Percentiles rank a stretch among this genome's conserved stretches.
Conservation (phyloP, 2,329 filamentous ascomycete genomes). For the Cercospora berteroae region DNA sequence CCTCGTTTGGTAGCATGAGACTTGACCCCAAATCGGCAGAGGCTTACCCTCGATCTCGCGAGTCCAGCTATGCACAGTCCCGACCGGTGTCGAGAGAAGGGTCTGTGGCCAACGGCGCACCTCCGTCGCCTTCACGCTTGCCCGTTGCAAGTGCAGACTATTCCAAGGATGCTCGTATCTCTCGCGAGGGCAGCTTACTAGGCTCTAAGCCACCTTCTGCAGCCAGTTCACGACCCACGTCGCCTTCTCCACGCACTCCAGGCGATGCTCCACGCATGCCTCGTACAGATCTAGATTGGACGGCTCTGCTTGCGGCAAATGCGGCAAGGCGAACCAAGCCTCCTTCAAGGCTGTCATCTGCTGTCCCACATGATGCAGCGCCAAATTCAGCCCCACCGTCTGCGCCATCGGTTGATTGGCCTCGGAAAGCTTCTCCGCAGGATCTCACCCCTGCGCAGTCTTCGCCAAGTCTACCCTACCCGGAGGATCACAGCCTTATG, state of each 20-base stretch:
- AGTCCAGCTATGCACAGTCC: constrained; percentile 29
- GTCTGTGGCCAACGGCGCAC: constrained; percentile 16
- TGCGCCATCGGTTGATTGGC: background rate
- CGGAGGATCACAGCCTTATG: constrained; percentile 41
- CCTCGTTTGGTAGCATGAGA: constrained; percentile 10
- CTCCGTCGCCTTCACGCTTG: constrained; percentile 22
- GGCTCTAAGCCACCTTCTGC: constrained; percentile 27
- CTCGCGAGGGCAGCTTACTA: constrained; percentile 19
- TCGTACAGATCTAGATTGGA: constrained; percentile 37
- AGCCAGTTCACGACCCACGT: constrained; percentile 29
- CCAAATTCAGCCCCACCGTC: background rate
- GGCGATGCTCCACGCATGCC: constrained; percentile 31
- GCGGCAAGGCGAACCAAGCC: constrained; percentile 28
- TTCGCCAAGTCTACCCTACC: constrained; percentile 44
- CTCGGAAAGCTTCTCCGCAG: constrained; percentile 8
- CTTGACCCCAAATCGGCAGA: constrained; percentile 20
- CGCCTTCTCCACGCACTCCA: constrained; percentile 29
- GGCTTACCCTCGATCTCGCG: constrained; percentile 24
- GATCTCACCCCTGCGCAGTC: constrained; percentile 35
- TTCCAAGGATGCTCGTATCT: constrained; percentile 19
- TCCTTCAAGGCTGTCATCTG: constrained; percentile 30
- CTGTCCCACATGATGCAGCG: constrained; percentile 23
- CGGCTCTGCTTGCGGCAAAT: constrained; percentile 30
- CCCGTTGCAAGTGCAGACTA: constrained; percentile 27
- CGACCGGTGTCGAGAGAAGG: constrained; percentile 31